Evolutionary conservation across 192 early-diverging fungal genomes (phyloP).

Genomic region (Spizellomyces punctatus): DNA sequence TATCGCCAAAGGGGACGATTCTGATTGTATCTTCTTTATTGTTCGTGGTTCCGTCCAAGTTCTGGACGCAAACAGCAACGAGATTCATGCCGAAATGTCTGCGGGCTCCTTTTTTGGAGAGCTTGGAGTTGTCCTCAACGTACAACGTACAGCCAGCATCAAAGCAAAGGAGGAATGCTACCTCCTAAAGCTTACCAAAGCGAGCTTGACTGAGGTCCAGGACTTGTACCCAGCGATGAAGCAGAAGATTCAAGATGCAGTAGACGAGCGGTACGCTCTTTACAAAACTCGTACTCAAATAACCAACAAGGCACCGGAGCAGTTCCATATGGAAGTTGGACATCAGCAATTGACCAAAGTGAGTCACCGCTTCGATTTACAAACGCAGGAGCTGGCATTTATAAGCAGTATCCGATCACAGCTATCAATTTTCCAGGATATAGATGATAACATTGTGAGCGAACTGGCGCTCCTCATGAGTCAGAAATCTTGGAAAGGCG

Average conservation of each 20-base stretch:
- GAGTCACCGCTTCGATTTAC: not conserved
- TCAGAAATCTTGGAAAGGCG: constrained; percentile 35
- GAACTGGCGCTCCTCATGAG: constrained; percentile 47
- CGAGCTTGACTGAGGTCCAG: constrained; percentile 36
- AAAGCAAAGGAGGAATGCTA: constrained; percentile 48
- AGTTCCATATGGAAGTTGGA: constrained; percentile 47
- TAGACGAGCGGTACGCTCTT: constrained; percentile 46
- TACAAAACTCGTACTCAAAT: constrained; percentile 26
- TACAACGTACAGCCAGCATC: constrained; percentile 50
- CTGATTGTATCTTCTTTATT: constrained; percentile 51
- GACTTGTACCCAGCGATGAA: constrained; percentile 43
- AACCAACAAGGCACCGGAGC: constrained; percentile 13
- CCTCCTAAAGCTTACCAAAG: constrained; percentile 46
- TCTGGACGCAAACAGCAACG: constrained; percentile 25
- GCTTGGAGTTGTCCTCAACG: constrained; percentile 51
- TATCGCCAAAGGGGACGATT: constrained; percentile 44
- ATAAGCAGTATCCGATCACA: constrained; percentile 8
- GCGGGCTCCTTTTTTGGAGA: constrained; percentile 57
- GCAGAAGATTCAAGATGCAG: constrained; percentile 38
- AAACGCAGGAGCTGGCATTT: not conserved
- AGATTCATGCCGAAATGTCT: constrained; percentile 52
- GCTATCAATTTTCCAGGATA: constrained; percentile 40
- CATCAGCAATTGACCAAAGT: constrained; percentile 49
- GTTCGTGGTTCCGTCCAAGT: constrained; percentile 48
- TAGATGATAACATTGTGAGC: constrained; percentile 35